Conservation (phyloP, 495 filamentous ascomycete species). For the Penicillium dipodomyicola region DNA sequence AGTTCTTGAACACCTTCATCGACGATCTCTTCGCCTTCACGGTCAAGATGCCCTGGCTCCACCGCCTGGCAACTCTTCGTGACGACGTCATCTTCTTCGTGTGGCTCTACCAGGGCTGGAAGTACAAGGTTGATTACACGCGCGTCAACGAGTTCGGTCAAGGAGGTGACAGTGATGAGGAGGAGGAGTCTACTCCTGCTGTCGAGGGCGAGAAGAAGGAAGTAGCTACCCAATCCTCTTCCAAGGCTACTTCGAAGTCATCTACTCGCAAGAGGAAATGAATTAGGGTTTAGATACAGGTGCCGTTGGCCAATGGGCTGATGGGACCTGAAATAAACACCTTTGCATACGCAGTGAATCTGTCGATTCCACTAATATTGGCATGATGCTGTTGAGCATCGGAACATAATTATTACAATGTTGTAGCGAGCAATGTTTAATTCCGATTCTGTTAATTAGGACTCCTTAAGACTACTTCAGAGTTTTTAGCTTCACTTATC, state of each 20-base stretch:
- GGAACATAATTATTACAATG: neutral
- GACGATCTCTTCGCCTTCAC: constrained; percentile 95
- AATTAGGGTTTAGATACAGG: constrained; percentile 9
- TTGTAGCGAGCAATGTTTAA: neutral
- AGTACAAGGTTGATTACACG: constrained; percentile 88
- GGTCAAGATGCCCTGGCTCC: constrained; percentile 97
- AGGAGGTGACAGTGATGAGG: constrained; percentile 82
- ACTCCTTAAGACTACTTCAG: neutral
- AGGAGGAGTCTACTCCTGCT: constrained; percentile 49
- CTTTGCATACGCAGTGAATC: neutral
- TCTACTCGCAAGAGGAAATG: constrained; percentile 46
- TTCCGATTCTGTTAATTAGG: neutral
- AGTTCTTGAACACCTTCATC: constrained; percentile 82
- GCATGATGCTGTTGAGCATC: constrained; percentile 1
- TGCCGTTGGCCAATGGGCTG: neutral
- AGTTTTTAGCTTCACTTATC: neutral
- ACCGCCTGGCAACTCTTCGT: constrained; percentile 88
- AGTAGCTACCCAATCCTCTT: constrained; percentile 29
- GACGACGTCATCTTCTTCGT: constrained; percentile 99
- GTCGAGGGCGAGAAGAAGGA: constrained; percentile 36
- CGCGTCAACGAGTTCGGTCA: constrained; percentile 98
- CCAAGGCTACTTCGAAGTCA: constrained; percentile 32
- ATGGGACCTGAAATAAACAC: neutral
- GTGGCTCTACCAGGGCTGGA: constrained; percentile 93
- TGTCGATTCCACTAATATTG: neutral